These are phyloP conservation scores for Fomitopsis schrenkii DNA, from an alignment of 1,284 basidiomycete genomes.

Conservation along the genomic window DNA sequence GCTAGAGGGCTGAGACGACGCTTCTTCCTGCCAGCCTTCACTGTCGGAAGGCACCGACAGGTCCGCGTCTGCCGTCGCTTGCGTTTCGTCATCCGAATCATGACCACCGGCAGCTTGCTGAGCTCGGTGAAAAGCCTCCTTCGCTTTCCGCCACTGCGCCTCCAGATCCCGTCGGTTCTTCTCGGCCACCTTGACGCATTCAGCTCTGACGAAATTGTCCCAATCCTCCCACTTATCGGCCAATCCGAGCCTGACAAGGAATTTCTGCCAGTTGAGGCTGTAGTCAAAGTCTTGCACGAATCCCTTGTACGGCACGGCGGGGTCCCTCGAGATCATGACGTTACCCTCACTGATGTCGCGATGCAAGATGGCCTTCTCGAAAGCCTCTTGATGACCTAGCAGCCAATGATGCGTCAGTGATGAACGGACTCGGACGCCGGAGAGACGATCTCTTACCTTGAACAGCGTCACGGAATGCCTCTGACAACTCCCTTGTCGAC, in stretches of 20 bases:
- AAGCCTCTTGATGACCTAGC: neutral
- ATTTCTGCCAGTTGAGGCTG: neutral
- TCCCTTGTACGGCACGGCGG: neutral
- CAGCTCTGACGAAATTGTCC: neutral
- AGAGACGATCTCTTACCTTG: neutral
- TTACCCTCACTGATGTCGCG: slow-evolving; percentile 14
- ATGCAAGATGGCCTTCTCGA: slow-evolving; percentile 7
- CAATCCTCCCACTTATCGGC: neutral
- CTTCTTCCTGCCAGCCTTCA: no score
- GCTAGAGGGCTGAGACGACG: neutral
- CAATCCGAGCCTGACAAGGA: neutral
- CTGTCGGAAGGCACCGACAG: no score
- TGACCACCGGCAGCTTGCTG: no score
- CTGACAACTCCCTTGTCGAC: slow-evolving; percentile 12
- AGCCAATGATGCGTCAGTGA: no score
- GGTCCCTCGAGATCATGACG: slow-evolving; percentile 1
- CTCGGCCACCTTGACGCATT: neutral
- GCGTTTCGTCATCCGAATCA: no score
- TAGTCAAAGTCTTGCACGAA: neutral
- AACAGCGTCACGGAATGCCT: neutral
- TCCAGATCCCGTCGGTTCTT: no score
- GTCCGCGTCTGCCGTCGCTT: no score
- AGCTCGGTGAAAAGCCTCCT: no score
- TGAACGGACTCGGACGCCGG: no score
- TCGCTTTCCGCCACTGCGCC: no score